Evolutionary conservation across 2,329 filamentous ascomycete genomes (phyloP).

Genomic region (Stagonosporopsis tanaceti): DNA sequence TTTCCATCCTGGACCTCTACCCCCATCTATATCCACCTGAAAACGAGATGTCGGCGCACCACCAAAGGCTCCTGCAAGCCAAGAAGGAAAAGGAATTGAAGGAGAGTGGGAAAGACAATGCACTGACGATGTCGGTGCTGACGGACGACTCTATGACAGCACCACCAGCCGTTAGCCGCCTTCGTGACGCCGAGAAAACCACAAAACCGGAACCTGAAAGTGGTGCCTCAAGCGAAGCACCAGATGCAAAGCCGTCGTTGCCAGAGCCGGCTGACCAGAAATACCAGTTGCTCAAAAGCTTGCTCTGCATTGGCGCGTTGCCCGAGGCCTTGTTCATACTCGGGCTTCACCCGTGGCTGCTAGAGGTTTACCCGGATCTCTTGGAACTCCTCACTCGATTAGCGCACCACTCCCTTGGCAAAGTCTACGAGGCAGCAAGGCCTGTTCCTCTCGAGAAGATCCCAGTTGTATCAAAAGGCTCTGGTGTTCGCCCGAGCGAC

Average conservation of each 20-base stretch:
- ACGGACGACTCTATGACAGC: slow-evolving; percentile 76
- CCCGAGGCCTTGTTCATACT: slow-evolving; percentile 93
- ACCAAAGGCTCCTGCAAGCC: slow-evolving; percentile 73
- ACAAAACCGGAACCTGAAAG: slow-evolving; percentile 56
- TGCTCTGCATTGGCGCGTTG: slow-evolving; percentile 89
- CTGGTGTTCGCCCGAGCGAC: slow-evolving; percentile 64
- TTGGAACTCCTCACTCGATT: slow-evolving; percentile 85
- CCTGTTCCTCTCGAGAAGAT: slow-evolving; percentile 56
- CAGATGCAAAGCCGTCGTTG: slow-evolving; percentile 57
- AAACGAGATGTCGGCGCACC: slow-evolving; percentile 79
- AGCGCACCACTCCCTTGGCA: slow-evolving; percentile 79
- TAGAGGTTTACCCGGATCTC: slow-evolving; percentile 83
- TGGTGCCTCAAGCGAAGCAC: slow-evolving; percentile 52
- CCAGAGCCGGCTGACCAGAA: slow-evolving; percentile 89
- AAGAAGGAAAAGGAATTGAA: slow-evolving; percentile 72
- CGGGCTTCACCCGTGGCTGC: slow-evolving; percentile 90
- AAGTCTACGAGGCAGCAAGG: slow-evolving; percentile 68
- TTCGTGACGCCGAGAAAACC: slow-evolving; percentile 65
- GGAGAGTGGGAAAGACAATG: slow-evolving; percentile 76
- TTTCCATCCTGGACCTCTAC: slow-evolving; percentile 89
- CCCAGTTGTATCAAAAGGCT: slow-evolving; percentile 49
- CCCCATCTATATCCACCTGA: slow-evolving; percentile 89
- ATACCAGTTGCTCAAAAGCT: slow-evolving; percentile 79
- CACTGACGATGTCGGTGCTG: slow-evolving; percentile 83
- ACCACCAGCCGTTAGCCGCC: slow-evolving; percentile 50